phyloP scores from a whole-genome alignment of 1,284 basidiomycete species.

The Leccinum griseonigrum region DNA sequence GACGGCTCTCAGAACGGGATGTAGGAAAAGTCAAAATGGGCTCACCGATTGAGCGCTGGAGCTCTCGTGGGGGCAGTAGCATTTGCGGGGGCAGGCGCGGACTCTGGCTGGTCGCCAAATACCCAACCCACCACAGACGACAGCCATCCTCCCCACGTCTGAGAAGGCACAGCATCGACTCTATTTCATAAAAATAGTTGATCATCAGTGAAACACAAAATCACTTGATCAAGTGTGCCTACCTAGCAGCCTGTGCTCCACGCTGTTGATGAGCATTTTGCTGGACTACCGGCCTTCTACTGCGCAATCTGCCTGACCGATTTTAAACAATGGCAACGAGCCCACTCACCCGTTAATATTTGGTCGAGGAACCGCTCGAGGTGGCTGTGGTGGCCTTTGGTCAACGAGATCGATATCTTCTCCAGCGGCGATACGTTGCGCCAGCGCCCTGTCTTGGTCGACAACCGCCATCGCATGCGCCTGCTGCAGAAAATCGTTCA shows the following conservation, averaged over 20 bases:
- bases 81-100: background rate
- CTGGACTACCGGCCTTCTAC: constrained; percentile 7
- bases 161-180: background rate
- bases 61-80: background rate
- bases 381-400: background rate
- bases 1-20: constrained; percentile 2
- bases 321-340: background rate
- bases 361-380: background rate
- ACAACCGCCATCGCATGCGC: constrained; percentile 17
- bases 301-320: background rate
- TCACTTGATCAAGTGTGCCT: background rate
- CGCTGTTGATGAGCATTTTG: constrained; percentile 4
- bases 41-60: constrained; percentile 9
- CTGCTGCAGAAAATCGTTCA: constrained; percentile 28
- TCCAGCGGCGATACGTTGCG: constrained; percentile 17
- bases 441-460: constrained; percentile 24
- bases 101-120: background rate
- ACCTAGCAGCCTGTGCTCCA: constrained; percentile 11
- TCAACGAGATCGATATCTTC: constrained; percentile 4
- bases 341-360: constrained; percentile 7
- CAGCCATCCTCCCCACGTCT: constrained; percentile 27
- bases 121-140: constrained; percentile 7
- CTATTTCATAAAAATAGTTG: background rate
- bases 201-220: background rate
- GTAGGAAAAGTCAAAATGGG: background rate